phyloP scores from a whole-genome alignment of 768 basidiomycete genomes.

The Tricholoma hemisulphureum region DNA sequence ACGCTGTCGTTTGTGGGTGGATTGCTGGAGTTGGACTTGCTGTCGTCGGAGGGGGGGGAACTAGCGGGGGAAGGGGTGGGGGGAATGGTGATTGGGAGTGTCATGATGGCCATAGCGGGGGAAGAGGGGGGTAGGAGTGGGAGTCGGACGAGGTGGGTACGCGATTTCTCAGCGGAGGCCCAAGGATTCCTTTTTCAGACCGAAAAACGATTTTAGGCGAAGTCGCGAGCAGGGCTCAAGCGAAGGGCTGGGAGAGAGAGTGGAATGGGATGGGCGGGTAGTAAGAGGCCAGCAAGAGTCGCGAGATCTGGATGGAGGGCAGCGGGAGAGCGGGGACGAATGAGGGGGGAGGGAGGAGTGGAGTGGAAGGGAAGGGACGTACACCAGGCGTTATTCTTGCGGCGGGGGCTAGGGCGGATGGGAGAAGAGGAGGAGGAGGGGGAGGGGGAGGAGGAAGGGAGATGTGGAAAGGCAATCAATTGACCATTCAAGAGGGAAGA shows the following conservation, averaged over 20 bases:
- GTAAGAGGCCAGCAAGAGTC: constrained; percentile 88
- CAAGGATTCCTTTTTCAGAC: too few species aligned
- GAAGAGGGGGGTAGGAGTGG: constrained; percentile 17
- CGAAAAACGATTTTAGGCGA: constrained; percentile 11
- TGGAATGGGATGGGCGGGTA: constrained; percentile 38
- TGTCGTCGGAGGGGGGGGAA: constrained; percentile 22
- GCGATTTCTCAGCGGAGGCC: constrained; percentile 7
- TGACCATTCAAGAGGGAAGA: constrained; percentile 15
- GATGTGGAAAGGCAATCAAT: constrained; percentile 17
- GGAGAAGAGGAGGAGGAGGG: constrained; percentile 22
- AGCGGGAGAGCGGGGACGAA: constrained; percentile 12
- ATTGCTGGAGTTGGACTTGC: constrained; percentile 37
- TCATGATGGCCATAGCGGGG: constrained; percentile 38
- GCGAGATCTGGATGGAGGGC: constrained; percentile 65
- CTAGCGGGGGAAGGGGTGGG: constrained; percentile 27
- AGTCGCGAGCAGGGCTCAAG: constrained; percentile 73
- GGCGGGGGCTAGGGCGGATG: constrained; percentile 40
- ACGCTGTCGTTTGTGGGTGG: constrained; percentile 34
- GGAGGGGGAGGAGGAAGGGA: constrained; percentile 1
- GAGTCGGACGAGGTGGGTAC: constrained; percentile 12
- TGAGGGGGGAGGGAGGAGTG: not conserved
- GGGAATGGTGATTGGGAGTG: constrained; percentile 27
- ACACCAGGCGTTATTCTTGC: constrained; percentile 54
- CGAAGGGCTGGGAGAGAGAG: constrained; percentile 34
- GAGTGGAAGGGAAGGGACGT: constrained; percentile 9